phyloP scores from a whole-genome alignment of 352 stramenopile genomes.

The Nothophytophthora sp. region DNA sequence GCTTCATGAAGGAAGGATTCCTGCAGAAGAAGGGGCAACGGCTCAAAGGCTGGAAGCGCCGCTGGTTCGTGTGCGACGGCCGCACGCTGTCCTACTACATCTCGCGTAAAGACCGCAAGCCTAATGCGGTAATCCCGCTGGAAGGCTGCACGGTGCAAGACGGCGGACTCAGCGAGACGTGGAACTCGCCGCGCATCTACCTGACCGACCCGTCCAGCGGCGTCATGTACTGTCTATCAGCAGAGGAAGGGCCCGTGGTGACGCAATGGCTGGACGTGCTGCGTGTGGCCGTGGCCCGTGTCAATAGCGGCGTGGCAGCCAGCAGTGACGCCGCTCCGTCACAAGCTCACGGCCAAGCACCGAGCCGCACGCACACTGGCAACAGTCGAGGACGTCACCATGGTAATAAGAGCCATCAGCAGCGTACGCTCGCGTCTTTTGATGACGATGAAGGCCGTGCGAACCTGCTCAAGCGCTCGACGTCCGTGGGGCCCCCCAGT shows the following conservation, averaged over 20 bases:
- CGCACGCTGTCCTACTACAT: conserved; percentile 86
- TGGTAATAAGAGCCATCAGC: conserved; percentile 1
- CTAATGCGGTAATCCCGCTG: conserved; percentile 83
- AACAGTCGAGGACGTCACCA: conserved; percentile 3
- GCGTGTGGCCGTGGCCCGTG: conserved; percentile 44
- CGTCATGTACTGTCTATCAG: conserved; percentile 84
- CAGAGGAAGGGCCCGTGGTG: conserved; percentile 69
- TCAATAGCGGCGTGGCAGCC: conserved; percentile 11
- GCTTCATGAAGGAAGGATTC: conserved; percentile 82
- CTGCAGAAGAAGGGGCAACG: conserved; percentile 86
- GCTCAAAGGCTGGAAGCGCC: conserved; percentile 81
- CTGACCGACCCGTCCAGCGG: conserved; percentile 71
- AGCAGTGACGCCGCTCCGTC: neutral
- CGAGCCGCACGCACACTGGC: too few relatives aligned
- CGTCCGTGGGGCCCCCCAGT: conserved; percentile 15
- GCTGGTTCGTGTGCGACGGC: conserved; percentile 87
- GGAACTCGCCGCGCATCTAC: conserved; percentile 87
- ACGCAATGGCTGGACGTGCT: conserved; percentile 77
- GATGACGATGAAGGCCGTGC: conserved; percentile 26
- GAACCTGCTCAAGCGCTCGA: conserved; percentile 16
- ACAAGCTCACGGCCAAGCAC: neutral
- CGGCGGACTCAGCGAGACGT: conserved; percentile 81
- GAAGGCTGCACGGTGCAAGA: conserved; percentile 82
- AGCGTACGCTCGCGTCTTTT: conserved; percentile 10
- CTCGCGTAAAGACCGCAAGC: conserved; percentile 75